A percentile compares a stretch with the other conserved stretches of the same genome.
Evolutionary conservation across 2,329 filamentous ascomycete genomes (phyloP).

Genomic region (Talaromyces atroroseus): DNA sequence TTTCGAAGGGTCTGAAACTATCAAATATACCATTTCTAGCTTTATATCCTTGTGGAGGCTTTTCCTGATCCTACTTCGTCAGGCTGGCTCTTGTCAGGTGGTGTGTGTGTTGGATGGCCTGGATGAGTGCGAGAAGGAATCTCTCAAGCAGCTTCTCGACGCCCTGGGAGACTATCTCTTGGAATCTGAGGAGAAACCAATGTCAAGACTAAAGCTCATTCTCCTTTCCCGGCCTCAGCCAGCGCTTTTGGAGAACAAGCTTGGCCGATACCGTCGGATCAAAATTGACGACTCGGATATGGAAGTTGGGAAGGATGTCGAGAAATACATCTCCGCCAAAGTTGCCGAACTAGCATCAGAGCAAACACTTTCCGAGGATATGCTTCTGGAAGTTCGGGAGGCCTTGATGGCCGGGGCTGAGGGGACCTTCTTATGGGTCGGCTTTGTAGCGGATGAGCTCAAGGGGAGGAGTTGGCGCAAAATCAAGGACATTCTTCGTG

Average conservation of each 20-base stretch:
- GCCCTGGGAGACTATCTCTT: slow-evolving; percentile 9
- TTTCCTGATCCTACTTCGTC: slow-evolving; percentile 22
- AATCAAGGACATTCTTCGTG: slow-evolving; percentile 22
- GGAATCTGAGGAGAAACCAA: background rate
- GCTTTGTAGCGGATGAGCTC: slow-evolving; percentile 25
- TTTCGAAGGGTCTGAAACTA: slow-evolving; percentile 22
- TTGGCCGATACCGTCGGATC: slow-evolving; percentile 24
- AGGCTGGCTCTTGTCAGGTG: slow-evolving; percentile 24
- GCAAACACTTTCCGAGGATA: background rate
- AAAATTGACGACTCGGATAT: slow-evolving; percentile 33
- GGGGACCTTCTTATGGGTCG: slow-evolving; percentile 37
- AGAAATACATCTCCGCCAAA: slow-evolving; percentile 27
- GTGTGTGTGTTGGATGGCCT: slow-evolving; percentile 37
- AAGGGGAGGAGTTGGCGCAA: background rate
- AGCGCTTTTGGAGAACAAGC: slow-evolving; percentile 13
- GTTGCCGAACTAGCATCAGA: slow-evolving; percentile 21
- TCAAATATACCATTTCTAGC: slow-evolving; percentile 17
- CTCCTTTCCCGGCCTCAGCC: slow-evolving; percentile 33
- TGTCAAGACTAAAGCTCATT: slow-evolving; percentile 26
- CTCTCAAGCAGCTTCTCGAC: slow-evolving; percentile 20
- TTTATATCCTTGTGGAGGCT: slow-evolving; percentile 30
- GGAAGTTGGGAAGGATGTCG: slow-evolving; percentile 31
- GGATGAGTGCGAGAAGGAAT: slow-evolving; percentile 31
- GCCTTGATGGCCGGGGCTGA: slow-evolving; percentile 14
- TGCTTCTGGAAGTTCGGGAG: slow-evolving; percentile 14